Evolutionary conservation across 108 stramenopile genomes (phyloP).

Genomic region (Cyclotella atomus): DNA sequence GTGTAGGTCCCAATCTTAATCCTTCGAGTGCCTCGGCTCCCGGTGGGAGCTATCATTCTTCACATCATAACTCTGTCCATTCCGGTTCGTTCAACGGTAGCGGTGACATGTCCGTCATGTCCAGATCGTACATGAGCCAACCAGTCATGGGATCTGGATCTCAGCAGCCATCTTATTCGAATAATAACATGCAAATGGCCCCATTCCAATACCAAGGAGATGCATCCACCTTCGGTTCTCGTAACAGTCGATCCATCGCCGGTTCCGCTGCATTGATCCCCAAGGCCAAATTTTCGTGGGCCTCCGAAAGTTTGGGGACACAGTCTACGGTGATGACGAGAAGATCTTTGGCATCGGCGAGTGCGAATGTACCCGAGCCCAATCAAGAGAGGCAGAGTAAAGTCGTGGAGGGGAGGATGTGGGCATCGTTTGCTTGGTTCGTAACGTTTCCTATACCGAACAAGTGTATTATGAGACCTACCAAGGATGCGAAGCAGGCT

Average conservation of each 20-base stretch:
- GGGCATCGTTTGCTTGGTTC: slow-evolving; percentile 42
- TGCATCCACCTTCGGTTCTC: slow-evolving; percentile 6
- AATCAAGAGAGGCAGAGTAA: neutral
- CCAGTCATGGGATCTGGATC: neutral
- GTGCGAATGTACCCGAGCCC: slow-evolving; percentile 45
- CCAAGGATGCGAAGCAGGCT: slow-evolving; percentile 55
- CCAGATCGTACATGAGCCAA: neutral
- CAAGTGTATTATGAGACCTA: slow-evolving; percentile 36
- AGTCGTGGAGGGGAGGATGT: slow-evolving; percentile 24
- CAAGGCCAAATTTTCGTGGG: slow-evolving; percentile 59
- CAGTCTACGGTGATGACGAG: slow-evolving; percentile 52
- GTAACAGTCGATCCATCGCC: slow-evolving; percentile 39
- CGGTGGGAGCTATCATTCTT: slow-evolving; percentile 1
- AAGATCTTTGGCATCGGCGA: slow-evolving; percentile 35
- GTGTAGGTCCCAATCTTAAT: neutral
- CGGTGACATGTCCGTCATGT: slow-evolving; percentile 13
- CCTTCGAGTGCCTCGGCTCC: slow-evolving; percentile 12
- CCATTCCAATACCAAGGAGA: slow-evolving; percentile 1
- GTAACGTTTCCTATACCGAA: slow-evolving; percentile 51
- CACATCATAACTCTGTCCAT: neutral
- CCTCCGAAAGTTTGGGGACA: slow-evolving; percentile 36
- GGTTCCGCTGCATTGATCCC: slow-evolving; percentile 41
- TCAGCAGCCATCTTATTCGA: neutral
- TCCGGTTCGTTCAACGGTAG: neutral
- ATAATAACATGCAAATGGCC: neutral